A percentile compares a stretch with the other conserved stretches of the same genome.
phyloP scores from a whole-genome alignment of 352 stramenopile genomes.

The Pythium periplocum region DNA sequence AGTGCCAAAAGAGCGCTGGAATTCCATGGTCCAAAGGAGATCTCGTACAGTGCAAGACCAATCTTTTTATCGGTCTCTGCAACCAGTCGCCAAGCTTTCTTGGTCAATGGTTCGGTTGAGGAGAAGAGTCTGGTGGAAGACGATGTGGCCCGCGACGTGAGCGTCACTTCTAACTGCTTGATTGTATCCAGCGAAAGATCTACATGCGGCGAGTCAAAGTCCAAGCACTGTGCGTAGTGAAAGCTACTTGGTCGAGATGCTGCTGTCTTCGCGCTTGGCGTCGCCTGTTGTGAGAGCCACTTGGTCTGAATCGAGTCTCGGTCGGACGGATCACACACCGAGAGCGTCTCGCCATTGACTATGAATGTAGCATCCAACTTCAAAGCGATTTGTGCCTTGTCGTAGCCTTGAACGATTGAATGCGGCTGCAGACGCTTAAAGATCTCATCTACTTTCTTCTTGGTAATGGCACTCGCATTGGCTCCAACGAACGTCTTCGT shows the following conservation, averaged over 20 bases:
- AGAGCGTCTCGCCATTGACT: slow-evolving; percentile 36
- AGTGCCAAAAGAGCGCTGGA: slow-evolving; percentile 43
- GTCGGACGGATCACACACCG: slow-evolving; percentile 7
- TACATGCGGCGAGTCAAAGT: slow-evolving; percentile 2
- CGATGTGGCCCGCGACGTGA: slow-evolving; percentile 16
- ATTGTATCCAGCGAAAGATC: slow-evolving; percentile 15
- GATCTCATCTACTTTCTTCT: slow-evolving; percentile 41
- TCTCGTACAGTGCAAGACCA: slow-evolving; percentile 45
- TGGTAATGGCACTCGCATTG: slow-evolving; percentile 6
- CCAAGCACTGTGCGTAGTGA: slow-evolving; percentile 11
- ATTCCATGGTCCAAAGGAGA: slow-evolving; percentile 30
- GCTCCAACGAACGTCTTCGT: background rate
- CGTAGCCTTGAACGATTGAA: slow-evolving; percentile 46
- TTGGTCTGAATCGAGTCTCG: slow-evolving; percentile 11
- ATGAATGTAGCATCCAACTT: slow-evolving; percentile 24
- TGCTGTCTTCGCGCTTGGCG: background rate
- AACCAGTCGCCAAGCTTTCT: slow-evolving; percentile 33
- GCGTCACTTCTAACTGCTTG: slow-evolving; percentile 12
- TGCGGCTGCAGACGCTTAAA: slow-evolving; percentile 49
- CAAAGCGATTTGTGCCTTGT: slow-evolving; percentile 30
- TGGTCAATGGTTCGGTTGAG: slow-evolving; percentile 5
- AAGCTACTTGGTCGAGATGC: slow-evolving; percentile 4
- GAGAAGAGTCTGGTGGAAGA: slow-evolving; percentile 8
- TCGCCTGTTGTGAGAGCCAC: slow-evolving; percentile 14
- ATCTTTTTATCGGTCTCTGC: slow-evolving; percentile 32